phyloP scores from a whole-genome alignment of 1,284 basidiomycete genomes.

The Hemileia vastatrix region DNA sequence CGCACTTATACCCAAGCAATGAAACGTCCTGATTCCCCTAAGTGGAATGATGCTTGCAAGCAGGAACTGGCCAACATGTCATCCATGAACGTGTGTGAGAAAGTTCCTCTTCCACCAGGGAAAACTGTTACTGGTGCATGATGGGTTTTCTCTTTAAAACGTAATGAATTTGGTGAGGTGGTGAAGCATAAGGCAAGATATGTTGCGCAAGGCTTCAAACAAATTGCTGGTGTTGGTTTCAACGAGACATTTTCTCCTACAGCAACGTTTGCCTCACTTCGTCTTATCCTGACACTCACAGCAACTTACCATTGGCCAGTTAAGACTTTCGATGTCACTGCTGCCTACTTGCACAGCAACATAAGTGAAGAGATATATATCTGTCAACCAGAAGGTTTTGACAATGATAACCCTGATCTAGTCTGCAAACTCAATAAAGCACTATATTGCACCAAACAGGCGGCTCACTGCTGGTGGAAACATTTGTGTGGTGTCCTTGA shows the following conservation, averaged over 20 bases:
- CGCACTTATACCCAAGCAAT: not conserved
- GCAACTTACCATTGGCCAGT: not conserved
- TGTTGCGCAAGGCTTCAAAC: not conserved
- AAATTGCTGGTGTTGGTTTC: not conserved
- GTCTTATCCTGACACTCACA: not conserved
- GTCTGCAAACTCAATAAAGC: too few species aligned
- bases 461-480: too few species aligned
- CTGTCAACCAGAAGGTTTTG: too few species aligned
- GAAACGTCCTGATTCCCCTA: not conserved
- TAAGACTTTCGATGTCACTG: too few species aligned
- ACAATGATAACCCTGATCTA: too few species aligned
- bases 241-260: not conserved
- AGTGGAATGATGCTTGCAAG: not conserved
- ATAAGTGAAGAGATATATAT: too few species aligned
- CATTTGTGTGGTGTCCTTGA: too few species aligned
- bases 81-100: not conserved
- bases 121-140: not conserved
- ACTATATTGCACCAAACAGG: too few species aligned
- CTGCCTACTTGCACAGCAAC: too few species aligned
- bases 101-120: not conserved
- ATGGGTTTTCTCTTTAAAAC: slow-evolving; percentile 2
- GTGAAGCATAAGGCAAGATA: not conserved
- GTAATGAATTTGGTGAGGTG: not conserved
- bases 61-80: not conserved
- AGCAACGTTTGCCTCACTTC: not conserved